phyloP scores from a whole-genome alignment of 352 stramenopile genomes.

The Blastocystis sp. region DNA sequence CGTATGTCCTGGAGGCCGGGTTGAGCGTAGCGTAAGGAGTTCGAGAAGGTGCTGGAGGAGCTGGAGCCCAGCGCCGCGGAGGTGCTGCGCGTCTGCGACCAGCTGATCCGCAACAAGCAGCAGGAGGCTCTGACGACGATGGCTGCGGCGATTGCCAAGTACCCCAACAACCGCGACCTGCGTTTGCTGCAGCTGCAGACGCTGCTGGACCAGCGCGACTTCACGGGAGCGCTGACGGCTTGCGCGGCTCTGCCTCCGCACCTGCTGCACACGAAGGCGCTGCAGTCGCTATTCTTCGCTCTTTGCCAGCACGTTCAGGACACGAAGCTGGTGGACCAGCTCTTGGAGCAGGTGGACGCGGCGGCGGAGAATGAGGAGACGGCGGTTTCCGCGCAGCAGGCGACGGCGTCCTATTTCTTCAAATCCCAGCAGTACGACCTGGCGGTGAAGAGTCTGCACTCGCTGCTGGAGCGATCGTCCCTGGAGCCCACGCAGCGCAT shows the following conservation, averaged over 20 bases:
- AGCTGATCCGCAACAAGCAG: constrained; percentile 1
- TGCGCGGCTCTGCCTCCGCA: not conserved
- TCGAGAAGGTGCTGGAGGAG: not conserved
- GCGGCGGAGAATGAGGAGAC: not conserved
- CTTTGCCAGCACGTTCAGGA: constrained; percentile 40
- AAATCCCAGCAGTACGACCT: constrained; percentile 37
- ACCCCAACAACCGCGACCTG: not conserved
- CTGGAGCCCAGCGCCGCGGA: not conserved
- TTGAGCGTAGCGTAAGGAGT: constrained; percentile 29
- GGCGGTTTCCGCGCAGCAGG: not conserved
- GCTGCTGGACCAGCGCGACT: constrained; percentile 14
- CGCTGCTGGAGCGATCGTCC: not conserved
- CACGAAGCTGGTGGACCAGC: not conserved
- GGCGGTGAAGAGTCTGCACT: not conserved
- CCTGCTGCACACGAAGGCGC: not conserved
- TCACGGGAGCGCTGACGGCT: not conserved
- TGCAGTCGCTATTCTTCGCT: constrained; percentile 40
- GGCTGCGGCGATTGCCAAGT: not conserved
- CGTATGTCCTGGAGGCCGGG: not conserved
- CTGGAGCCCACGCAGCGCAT: not conserved
- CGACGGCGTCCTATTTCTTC: constrained; percentile 25
- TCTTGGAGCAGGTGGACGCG: not conserved
- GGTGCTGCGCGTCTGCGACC: not conserved
- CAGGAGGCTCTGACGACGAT: not conserved
- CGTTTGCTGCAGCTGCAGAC: constrained; percentile 15